A percentile compares a stretch with the other conserved stretches of the same genome.
Evolutionary conservation across 768 basidiomycete genomes (phyloP).

Genomic region (Suillus fuscotomentosus): DNA sequence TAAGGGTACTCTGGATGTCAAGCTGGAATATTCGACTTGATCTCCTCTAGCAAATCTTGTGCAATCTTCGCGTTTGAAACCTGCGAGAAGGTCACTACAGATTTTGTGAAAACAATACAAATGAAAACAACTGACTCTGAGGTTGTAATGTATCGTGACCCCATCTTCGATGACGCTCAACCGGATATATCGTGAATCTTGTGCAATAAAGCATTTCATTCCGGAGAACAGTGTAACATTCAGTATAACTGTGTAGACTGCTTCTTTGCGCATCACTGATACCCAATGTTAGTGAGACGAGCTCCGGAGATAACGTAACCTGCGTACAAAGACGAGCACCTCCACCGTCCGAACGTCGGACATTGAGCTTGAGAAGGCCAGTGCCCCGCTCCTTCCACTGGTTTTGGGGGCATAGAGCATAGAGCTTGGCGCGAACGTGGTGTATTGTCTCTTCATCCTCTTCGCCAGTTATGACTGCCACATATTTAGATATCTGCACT

Average conservation of each 20-base stretch:
- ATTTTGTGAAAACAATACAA: conserved; percentile 8
- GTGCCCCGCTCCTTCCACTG: conserved; percentile 81
- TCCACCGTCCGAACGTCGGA: conserved; percentile 57
- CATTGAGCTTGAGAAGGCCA: conserved; percentile 69
- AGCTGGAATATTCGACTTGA: conserved; percentile 41
- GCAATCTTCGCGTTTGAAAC: conserved; percentile 71
- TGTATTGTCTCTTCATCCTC: conserved; percentile 78
- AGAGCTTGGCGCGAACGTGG: conserved; percentile 78
- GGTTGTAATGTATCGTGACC: conserved; percentile 66
- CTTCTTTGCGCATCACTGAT: conserved; percentile 84
- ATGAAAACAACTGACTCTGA: conserved; percentile 51
- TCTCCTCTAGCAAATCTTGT: conserved; percentile 60
- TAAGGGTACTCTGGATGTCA: conserved; percentile 16
- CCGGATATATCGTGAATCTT: conserved; percentile 77
- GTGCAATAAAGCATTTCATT: conserved; percentile 70
- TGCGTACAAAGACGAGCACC: conserved; percentile 67
- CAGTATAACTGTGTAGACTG: conserved; percentile 69
- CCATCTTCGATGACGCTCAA: conserved; percentile 71
- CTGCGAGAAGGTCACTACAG: conserved; percentile 32
- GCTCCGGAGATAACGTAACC: conserved; percentile 3
- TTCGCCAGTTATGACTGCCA: conserved; percentile 70
- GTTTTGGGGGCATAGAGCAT: conserved; percentile 51
- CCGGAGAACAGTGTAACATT: conserved; percentile 77
- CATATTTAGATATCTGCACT: conserved; percentile 1
- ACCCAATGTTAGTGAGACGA: conserved; percentile 11